Evolutionary conservation across 2,329 filamentous ascomycete genomes (phyloP).

Genomic region (Fusarium ramigenum): DNA sequence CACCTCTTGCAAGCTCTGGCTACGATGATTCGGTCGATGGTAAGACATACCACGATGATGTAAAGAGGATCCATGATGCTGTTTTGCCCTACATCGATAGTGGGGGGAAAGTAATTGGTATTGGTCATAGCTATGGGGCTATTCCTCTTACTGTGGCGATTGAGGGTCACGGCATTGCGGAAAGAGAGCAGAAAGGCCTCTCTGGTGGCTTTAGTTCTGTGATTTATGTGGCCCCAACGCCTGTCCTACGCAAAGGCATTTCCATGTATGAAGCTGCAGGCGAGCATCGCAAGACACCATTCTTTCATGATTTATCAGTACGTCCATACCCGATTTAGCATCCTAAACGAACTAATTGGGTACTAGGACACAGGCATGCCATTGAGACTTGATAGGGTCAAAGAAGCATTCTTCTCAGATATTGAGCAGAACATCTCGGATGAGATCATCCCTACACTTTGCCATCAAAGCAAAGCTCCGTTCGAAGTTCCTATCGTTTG

Average conservation of each 20-base stretch:
- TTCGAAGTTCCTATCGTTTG: conserved; percentile 9
- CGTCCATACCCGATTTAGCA: too few relatives aligned
- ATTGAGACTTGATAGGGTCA: not conserved
- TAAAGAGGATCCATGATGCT: not conserved
- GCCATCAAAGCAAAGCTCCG: conserved; percentile 16
- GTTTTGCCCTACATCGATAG: not conserved
- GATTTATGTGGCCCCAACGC: conserved; percentile 12
- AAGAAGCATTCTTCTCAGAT: conserved; percentile 22
- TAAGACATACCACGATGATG: conserved; percentile 19
- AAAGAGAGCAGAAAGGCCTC: not conserved
- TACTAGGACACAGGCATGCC: conserved; percentile 6
- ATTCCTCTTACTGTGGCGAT: conserved; percentile 12
- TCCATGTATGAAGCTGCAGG: conserved; percentile 26
- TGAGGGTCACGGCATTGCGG: not conserved
- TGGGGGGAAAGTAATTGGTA: not conserved
- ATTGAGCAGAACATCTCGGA: conserved; percentile 4
- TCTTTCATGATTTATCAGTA: conserved; percentile 18
- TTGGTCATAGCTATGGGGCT: conserved; percentile 33
- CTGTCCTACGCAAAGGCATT: conserved; percentile 9
- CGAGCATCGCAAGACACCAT: not conserved
- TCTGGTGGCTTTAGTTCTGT: conserved; percentile 13
- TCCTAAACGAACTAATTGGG: not conserved
- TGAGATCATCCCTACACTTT: conserved; percentile 1
- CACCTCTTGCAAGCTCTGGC: conserved; percentile 18
- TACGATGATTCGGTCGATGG: conserved; percentile 25